A percentile compares a stretch with the other conserved stretches of the same genome.
These are phyloP conservation scores for Epithele typhae DNA, from an alignment of 768 basidiomycete species.

Conservation along the genomic window DNA sequence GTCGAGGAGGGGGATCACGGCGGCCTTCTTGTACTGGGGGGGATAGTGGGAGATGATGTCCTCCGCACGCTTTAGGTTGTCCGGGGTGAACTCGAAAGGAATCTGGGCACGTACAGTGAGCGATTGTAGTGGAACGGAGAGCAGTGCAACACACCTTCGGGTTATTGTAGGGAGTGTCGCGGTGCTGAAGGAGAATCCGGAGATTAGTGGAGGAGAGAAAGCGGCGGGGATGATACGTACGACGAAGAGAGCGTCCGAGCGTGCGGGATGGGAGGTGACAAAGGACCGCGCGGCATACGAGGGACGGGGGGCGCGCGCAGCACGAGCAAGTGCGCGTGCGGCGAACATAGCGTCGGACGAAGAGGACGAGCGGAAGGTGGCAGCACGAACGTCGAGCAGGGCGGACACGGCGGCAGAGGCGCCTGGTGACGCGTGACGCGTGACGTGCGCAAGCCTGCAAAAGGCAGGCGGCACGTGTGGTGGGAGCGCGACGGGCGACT, in stretches of 20 bases:
- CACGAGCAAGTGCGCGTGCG: slow-evolving; percentile 18
- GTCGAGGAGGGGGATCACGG: slow-evolving; percentile 94
- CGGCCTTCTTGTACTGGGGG: slow-evolving; percentile 97
- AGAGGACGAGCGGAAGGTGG: slow-evolving; percentile 1
- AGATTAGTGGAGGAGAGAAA: neutral
- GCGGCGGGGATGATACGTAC: slow-evolving; percentile 61
- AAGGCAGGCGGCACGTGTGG: no score
- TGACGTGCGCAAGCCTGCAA: no score
- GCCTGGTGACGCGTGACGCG: no score
- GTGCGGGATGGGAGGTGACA: slow-evolving; percentile 39
- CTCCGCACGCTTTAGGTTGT: slow-evolving; percentile 80
- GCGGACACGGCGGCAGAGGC: no score
- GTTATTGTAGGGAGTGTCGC: slow-evolving; percentile 93
- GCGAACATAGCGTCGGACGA: slow-evolving; percentile 20
- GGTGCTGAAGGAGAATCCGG: slow-evolving; percentile 62
- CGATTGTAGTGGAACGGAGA: slow-evolving; percentile 2
- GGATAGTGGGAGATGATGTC: slow-evolving; percentile 94
- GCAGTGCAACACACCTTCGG: slow-evolving; percentile 79
- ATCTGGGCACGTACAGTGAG: slow-evolving; percentile 47
- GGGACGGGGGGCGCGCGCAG: slow-evolving; percentile 8
- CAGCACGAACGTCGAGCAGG: no score
- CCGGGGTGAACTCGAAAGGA: slow-evolving; percentile 78
- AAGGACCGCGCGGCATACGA: slow-evolving; percentile 20
- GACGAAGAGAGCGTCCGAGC: slow-evolving; percentile 84
- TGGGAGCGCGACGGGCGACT: no score